phyloP scores from a whole-genome alignment of 371 early-diverging fungal genomes.

The Syncephalastrum contaminatum region DNA sequence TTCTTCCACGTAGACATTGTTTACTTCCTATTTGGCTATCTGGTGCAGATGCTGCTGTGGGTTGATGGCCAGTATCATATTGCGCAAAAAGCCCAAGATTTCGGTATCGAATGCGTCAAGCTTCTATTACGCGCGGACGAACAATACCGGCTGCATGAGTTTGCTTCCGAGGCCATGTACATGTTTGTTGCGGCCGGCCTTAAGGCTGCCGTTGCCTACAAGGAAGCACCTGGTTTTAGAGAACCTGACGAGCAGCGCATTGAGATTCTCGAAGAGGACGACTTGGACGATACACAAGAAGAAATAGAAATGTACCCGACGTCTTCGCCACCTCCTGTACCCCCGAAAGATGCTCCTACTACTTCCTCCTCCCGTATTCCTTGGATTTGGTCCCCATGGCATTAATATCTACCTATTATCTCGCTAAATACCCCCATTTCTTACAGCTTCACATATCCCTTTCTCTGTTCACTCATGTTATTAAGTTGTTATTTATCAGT shows the following conservation, averaged over 20 bases:
- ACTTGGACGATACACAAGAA: background rate
- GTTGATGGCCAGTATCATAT: conserved; percentile 54
- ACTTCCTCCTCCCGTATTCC: conserved; percentile 1
- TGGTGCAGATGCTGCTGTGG: conserved; percentile 44
- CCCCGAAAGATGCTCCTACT: background rate
- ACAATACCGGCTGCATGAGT: conserved; percentile 62
- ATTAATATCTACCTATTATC: background rate
- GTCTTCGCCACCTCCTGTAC: conserved; percentile 1
- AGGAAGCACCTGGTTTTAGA: conserved; percentile 47
- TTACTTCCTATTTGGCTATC: conserved; percentile 39
- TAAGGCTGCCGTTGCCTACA: conserved; percentile 64
- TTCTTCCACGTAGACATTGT: conserved; percentile 19
- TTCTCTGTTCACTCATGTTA: too few species aligned
- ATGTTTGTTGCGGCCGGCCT: conserved; percentile 53
- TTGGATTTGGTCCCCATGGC: conserved; percentile 7
- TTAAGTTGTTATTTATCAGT: too few species aligned
- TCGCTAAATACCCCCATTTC: too few species aligned
- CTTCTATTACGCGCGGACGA: conserved; percentile 54
- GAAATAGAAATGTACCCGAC: background rate
- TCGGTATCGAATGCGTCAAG: conserved; percentile 51
- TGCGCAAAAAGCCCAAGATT: conserved; percentile 48
- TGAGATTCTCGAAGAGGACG: conserved; percentile 3
- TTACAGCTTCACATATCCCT: too few species aligned
- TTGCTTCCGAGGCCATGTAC: conserved; percentile 53
- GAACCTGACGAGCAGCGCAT: conserved; percentile 9